Evolutionary conservation across 139 green algal species (phyloP).

Genomic region (Coccomyxa sp.): DNA sequence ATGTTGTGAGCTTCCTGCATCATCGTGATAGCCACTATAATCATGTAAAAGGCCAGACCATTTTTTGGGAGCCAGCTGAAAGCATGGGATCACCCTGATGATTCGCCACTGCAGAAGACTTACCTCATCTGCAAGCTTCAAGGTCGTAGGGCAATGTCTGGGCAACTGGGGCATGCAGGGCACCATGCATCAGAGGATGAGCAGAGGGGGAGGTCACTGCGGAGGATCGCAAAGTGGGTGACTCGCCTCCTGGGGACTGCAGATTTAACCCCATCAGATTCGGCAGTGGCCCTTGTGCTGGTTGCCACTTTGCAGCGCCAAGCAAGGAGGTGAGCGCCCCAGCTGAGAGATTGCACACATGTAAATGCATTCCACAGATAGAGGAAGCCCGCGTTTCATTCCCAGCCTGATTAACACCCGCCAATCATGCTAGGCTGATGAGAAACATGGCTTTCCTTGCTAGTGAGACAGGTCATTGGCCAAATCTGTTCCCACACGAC

Average conservation of each 20-base stretch:
- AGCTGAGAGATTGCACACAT: too few species aligned
- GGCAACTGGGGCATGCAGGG: too few species aligned
- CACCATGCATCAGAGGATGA: background rate
- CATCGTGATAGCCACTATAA: background rate
- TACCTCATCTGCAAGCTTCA: background rate
- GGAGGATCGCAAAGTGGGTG: slow-evolving; percentile 20
- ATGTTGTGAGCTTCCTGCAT: background rate
- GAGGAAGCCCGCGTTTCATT: too few species aligned
- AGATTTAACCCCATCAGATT: slow-evolving; percentile 25
- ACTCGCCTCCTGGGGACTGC: slow-evolving; percentile 12
- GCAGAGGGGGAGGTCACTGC: slow-evolving; percentile 12
- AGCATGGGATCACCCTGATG: background rate
- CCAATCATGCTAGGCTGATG: too few species aligned
- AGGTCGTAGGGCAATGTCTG: too few species aligned
- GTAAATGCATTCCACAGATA: too few species aligned
- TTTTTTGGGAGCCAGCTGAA: background rate
- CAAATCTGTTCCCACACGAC: too few species aligned
- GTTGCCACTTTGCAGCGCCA: slow-evolving; percentile 22
- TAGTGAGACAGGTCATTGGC: too few species aligned
- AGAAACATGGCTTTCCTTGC: too few species aligned
- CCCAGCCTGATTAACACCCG: too few species aligned
- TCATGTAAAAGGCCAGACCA: background rate
- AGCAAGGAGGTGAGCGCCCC: slow-evolving; percentile 9
- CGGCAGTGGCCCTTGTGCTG: slow-evolving; percentile 15
- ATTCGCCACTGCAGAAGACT: background rate